phyloP scores from a whole-genome alignment of 1,284 basidiomycete genomes.

The Fomitopsis schrenkii region DNA sequence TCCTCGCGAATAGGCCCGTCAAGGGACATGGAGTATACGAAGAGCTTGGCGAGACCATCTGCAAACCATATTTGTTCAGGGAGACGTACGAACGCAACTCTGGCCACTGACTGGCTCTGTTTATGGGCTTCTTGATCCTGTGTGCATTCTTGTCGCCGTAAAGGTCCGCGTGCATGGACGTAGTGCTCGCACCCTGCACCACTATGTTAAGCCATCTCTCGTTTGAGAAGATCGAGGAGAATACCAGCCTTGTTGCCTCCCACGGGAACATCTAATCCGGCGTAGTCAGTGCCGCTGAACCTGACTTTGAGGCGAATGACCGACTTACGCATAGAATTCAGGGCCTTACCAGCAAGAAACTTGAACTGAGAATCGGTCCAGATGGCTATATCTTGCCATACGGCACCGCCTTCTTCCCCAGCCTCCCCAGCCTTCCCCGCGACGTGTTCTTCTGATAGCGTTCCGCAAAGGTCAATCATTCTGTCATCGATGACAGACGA shows the following conservation, averaged over 20 bases:
- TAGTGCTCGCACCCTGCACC: constrained; percentile 55
- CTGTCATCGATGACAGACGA: constrained; percentile 80
- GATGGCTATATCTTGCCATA: constrained; percentile 82
- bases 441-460: constrained; percentile 76
- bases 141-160: constrained; percentile 60
- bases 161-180: constrained; percentile 65
- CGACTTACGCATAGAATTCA: constrained; percentile 82
- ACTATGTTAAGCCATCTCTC: constrained; percentile 4
- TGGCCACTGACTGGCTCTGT: constrained; percentile 56
- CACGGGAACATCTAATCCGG: constrained; percentile 64
- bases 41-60: constrained; percentile 83
- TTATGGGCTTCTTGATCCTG: constrained; percentile 75
- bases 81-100: constrained; percentile 3
- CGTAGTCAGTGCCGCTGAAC: neutral
- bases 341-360: constrained; percentile 81
- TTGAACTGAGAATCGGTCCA: constrained; percentile 88
- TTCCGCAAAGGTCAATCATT: constrained; percentile 77
- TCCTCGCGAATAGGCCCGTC: constrained; percentile 66
- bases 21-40: constrained; percentile 89
- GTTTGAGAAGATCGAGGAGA: neutral
- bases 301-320: too few relatives aligned
- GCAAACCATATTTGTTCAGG: neutral
- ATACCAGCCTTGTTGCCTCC: constrained; percentile 55
- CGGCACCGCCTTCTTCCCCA: constrained; percentile 48
- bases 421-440: constrained; percentile 51